Conservation (phyloP, 345 rosid genomes). For the Heritiera fomes region DNA sequence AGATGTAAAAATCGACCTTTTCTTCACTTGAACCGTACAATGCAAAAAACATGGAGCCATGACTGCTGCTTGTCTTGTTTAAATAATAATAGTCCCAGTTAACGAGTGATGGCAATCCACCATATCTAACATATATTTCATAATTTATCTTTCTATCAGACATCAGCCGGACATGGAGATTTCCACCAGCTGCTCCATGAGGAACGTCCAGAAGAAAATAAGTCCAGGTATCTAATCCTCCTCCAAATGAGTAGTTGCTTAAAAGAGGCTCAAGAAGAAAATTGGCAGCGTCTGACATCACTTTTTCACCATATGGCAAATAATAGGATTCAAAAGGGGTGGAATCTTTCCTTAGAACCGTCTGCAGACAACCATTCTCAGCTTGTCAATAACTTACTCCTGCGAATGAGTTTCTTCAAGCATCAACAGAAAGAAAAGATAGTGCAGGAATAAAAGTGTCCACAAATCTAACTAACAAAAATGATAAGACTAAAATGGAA, state of each 20-base stretch:
- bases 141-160: conserved; percentile 54
- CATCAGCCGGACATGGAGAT: conserved; percentile 63
- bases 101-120: conserved; percentile 69
- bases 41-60: conserved; percentile 62
- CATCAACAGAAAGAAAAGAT: conserved; percentile 27
- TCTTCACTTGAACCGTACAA: conserved; percentile 66
- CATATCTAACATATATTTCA: conserved; percentile 77
- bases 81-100: conserved; percentile 82
- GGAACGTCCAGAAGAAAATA: conserved; percentile 77
- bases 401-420: conserved; percentile 26
- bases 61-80: conserved; percentile 52
- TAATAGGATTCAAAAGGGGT: conserved; percentile 77
- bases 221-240: conserved; percentile 64
- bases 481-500: background rate
- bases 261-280: conserved; percentile 72
- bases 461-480: conserved; percentile 14
- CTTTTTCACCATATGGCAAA: conserved; percentile 57
- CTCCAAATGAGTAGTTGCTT: conserved; percentile 59
- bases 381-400: conserved; percentile 28
- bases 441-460: background rate
- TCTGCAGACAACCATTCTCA: conserved; percentile 62
- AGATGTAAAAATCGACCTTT: conserved; percentile 81
- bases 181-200: conserved; percentile 89
- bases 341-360: conserved; percentile 64
- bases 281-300: conserved; percentile 53